Conservation (phyloP, 2,329 filamentous ascomycete species). For the Fusarium sp. region DNA sequence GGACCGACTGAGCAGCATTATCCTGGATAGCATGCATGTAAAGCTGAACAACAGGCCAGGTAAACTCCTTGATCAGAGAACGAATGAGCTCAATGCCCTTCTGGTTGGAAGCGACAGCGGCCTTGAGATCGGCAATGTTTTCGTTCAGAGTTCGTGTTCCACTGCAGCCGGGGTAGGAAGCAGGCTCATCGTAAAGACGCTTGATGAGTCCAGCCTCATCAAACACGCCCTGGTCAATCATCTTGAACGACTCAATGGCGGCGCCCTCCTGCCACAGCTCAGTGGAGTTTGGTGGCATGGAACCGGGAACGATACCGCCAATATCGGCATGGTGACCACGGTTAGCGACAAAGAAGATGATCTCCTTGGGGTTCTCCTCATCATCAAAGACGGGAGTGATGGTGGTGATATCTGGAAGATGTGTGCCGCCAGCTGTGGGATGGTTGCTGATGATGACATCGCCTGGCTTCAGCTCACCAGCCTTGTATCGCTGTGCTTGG, state of each 20-base stretch:
- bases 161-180: conserved; percentile 53
- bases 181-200: conserved; percentile 61
- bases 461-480: conserved; percentile 35
- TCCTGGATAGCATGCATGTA: conserved; percentile 88
- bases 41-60: conserved; percentile 80
- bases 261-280: conserved; percentile 70
- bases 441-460: conserved; percentile 42
- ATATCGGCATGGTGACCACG: conserved; percentile 52
- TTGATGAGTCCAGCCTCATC: conserved; percentile 66
- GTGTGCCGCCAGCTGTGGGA: conserved; percentile 44
- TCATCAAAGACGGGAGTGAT: conserved; percentile 48
- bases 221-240: conserved; percentile 44
- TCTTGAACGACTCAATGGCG: conserved; percentile 60
- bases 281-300: conserved; percentile 78
- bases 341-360: conserved; percentile 51
- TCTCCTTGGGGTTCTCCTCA: conserved; percentile 43
- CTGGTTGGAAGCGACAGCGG: conserved; percentile 86
- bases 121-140: conserved; percentile 88
- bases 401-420: conserved; percentile 45
- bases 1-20: conserved; percentile 82
- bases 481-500: conserved; percentile 34
- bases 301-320: conserved; percentile 76
- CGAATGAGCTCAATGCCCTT: conserved; percentile 85
- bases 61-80: conserved; percentile 81
- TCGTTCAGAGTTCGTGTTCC: conserved; percentile 79